These are phyloP conservation scores for Triangularia setosa DNA, from an alignment of 2,329 filamentous ascomycete species.

Conservation along the genomic window DNA sequence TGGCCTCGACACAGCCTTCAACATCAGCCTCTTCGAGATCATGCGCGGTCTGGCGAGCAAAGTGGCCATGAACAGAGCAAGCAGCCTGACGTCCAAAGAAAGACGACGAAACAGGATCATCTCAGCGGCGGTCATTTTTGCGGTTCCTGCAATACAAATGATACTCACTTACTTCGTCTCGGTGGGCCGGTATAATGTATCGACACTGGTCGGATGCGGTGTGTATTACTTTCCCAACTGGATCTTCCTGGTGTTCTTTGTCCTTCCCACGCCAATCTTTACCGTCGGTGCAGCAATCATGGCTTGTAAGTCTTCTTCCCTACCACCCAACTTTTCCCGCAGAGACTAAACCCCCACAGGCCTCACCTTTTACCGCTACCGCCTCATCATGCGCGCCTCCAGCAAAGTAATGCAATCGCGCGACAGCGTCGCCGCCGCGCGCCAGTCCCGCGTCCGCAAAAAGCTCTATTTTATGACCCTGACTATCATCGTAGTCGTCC, in stretches of 20 bases:
- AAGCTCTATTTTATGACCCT: conserved; percentile 55
- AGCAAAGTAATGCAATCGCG: conserved; percentile 34
- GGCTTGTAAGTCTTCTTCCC: conserved; percentile 40
- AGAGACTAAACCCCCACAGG: conserved; percentile 29
- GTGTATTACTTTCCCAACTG: conserved; percentile 43
- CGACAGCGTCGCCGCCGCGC: conserved; percentile 38
- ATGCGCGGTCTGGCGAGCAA: conserved; percentile 52
- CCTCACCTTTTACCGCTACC: conserved; percentile 47
- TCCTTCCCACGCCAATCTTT: conserved; percentile 43
- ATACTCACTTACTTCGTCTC: conserved; percentile 46
- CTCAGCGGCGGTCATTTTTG: conserved; percentile 54
- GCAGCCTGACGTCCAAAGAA: conserved; percentile 39
- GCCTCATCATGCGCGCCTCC: conserved; percentile 41
- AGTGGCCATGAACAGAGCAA: conserved; percentile 43
- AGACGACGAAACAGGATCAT: conserved; percentile 39
- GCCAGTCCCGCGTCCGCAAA: conserved; percentile 46
- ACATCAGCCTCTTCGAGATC: conserved; percentile 50
- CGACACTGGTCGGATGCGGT: conserved; percentile 48
- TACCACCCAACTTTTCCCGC: not conserved
- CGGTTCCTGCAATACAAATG: conserved; percentile 48
- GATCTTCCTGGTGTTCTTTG: conserved; percentile 47
- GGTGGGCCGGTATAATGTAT: conserved; percentile 46
- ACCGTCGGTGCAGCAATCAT: conserved; percentile 43
- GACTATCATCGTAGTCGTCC: conserved; percentile 48
- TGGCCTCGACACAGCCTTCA: conserved; percentile 42